A percentile compares a stretch with the other conserved stretches of the same genome.
phyloP scores from a whole-genome alignment of 2,329 filamentous ascomycete genomes.

The Paecilomyces formosus region DNA sequence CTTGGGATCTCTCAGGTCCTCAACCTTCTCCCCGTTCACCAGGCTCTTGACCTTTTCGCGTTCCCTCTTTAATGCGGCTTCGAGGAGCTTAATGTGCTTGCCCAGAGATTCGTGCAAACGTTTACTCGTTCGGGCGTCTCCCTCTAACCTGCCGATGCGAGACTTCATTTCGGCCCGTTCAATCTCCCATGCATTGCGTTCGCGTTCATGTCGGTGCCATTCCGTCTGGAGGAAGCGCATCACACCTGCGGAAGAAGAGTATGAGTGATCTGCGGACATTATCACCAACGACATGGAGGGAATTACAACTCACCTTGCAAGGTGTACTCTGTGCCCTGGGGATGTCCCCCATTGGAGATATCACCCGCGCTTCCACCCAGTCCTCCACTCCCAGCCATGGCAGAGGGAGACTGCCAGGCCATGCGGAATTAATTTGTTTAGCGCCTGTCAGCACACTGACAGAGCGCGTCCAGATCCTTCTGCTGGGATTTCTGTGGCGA shows the following conservation, averaged over 20 bases:
- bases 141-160: slow-evolving; percentile 89
- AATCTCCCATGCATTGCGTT: slow-evolving; percentile 97
- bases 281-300: slow-evolving; percentile 1
- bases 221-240: slow-evolving; percentile 99
- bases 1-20: slow-evolving; percentile 37
- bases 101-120: slow-evolving; percentile 81
- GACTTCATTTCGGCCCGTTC: slow-evolving; percentile 99
- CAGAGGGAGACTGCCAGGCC: slow-evolving; percentile 64
- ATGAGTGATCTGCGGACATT: neutral
- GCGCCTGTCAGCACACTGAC: neutral
- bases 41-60: slow-evolving; percentile 58
- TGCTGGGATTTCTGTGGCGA: neutral
- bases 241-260: slow-evolving; percentile 55
- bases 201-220: slow-evolving; percentile 97
- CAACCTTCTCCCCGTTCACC: slow-evolving; percentile 45
- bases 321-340: slow-evolving; percentile 62
- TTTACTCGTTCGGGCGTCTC: slow-evolving; percentile 77
- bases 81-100: slow-evolving; percentile 83
- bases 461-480: neutral
- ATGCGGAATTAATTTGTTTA: slow-evolving; percentile 33
- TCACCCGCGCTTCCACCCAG: slow-evolving; percentile 40
- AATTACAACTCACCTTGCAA: slow-evolving; percentile 52
- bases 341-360: slow-evolving; percentile 40
- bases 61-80: slow-evolving; percentile 80
- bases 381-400: slow-evolving; percentile 51